These are phyloP conservation scores for Torulaspora maleeae DNA, from an alignment of 805 yeast genomes.

Conservation along the genomic window DNA sequence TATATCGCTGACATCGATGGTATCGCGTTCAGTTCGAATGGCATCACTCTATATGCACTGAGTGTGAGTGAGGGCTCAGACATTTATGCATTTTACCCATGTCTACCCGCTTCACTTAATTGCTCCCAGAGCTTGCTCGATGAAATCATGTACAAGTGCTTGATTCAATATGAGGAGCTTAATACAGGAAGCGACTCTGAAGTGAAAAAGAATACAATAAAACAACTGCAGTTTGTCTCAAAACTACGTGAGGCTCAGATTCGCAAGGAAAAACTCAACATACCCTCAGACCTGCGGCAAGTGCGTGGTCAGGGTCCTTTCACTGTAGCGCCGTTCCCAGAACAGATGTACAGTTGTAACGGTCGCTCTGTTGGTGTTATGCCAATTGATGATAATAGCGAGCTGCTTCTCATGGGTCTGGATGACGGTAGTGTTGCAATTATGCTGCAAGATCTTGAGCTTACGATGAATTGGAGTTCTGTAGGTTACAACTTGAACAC, in stretches of 20 bases:
- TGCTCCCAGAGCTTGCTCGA: constrained; percentile 31
- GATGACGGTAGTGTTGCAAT: constrained; percentile 31
- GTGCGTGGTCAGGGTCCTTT: constrained; percentile 50
- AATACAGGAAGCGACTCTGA: constrained; percentile 14
- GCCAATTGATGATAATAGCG: constrained; percentile 25
- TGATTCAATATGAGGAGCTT: constrained; percentile 24
- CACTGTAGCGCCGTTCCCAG: constrained; percentile 51
- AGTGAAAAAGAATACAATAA: constrained; percentile 27
- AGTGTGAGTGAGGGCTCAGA: constrained; percentile 49
- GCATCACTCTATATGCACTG: constrained; percentile 49
- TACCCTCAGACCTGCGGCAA: constrained; percentile 7
- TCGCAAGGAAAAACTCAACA: background rate
- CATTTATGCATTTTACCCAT: constrained; percentile 59
- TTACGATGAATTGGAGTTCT: constrained; percentile 38
- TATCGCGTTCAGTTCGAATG: constrained; percentile 37
- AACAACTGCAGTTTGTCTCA: constrained; percentile 38
- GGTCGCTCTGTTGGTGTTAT: constrained; percentile 37
- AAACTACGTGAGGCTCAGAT: constrained; percentile 26
- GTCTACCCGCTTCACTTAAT: constrained; percentile 41
- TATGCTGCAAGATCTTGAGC: constrained; percentile 33
- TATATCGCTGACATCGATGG: constrained; percentile 21
- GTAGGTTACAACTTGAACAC: constrained; percentile 23
- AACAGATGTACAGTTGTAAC: constrained; percentile 44
- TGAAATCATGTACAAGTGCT: constrained; percentile 24
- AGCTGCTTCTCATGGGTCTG: constrained; percentile 27